Evolutionary conservation across 495 filamentous ascomycete genomes (phyloP).

Genomic region (Elaphomyces granulatus): DNA sequence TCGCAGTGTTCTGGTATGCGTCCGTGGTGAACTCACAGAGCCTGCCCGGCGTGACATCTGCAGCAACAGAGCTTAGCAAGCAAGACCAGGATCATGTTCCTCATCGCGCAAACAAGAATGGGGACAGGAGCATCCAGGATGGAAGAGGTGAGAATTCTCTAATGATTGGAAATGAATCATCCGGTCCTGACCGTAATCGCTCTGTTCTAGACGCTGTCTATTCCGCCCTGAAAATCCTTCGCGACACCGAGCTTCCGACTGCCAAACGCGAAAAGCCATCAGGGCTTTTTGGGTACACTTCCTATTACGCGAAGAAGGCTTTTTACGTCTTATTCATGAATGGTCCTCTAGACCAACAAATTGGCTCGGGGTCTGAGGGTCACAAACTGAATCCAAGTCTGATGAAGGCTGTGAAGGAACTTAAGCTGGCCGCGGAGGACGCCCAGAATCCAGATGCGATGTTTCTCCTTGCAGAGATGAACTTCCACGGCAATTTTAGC

Average conservation of each 20-base stretch:
- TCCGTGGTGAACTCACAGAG: constrained; percentile 18
- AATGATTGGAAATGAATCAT: background rate
- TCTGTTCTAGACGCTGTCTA: constrained; percentile 22
- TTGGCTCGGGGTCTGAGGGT: constrained; percentile 9
- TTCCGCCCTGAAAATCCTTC: constrained; percentile 22
- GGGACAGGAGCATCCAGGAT: constrained; percentile 10
- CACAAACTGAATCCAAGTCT: constrained; percentile 22
- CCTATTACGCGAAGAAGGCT: constrained; percentile 33
- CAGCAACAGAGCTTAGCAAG: constrained; percentile 11
- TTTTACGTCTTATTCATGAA: constrained; percentile 40
- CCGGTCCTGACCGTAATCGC: background rate
- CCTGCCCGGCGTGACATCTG: constrained; percentile 9
- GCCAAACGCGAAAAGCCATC: constrained; percentile 23
- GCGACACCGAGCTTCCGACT: constrained; percentile 17
- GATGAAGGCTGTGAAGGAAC: constrained; percentile 47
- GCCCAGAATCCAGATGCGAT: constrained; percentile 72
- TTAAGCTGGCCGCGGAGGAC: constrained; percentile 59
- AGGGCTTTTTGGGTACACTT: constrained; percentile 31
- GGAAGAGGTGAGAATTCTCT: constrained; percentile 21
- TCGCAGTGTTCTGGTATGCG: constrained; percentile 24
- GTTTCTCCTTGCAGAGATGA: constrained; percentile 84
- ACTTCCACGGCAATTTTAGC: constrained; percentile 89
- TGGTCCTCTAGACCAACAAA: constrained; percentile 7
- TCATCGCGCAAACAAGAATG: constrained; percentile 7
- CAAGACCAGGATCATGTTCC: constrained; percentile 7